A percentile compares a stretch with the other conserved stretches of the same genome.
Conservation (phyloP, 352 stramenopile genomes). For the Paralagenidium karlingii region DNA sequence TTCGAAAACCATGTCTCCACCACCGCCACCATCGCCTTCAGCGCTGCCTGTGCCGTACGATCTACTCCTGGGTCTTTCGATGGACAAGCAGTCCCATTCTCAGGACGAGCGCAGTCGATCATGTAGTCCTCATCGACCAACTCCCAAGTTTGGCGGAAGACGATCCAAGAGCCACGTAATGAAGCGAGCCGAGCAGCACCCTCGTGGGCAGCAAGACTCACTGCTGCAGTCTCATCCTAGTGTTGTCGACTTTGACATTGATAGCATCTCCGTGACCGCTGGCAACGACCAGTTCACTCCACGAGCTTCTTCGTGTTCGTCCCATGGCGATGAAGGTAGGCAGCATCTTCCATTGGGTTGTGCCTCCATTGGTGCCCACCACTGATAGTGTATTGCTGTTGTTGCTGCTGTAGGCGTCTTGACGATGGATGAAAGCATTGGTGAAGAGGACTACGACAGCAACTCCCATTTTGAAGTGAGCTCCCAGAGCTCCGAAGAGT, state of each 20-base stretch:
- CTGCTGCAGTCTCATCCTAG: slow-evolving; percentile 19
- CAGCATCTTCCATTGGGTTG: slow-evolving; percentile 1
- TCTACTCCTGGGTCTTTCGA: slow-evolving; percentile 55
- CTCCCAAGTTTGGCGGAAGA: neutral
- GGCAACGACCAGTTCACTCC: slow-evolving; percentile 43
- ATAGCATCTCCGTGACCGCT: slow-evolving; percentile 68
- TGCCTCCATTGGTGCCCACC: neutral
- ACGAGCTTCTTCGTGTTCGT: slow-evolving; percentile 61
- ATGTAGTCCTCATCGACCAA: neutral
- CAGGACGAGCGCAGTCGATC: neutral
- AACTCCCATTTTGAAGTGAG: slow-evolving; percentile 79
- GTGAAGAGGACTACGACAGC: no score
- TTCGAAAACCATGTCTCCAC: no score
- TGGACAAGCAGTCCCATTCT: slow-evolving; percentile 3
- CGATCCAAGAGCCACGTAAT: slow-evolving; percentile 2
- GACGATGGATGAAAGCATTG: slow-evolving; percentile 59
- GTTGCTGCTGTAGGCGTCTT: slow-evolving; percentile 36
- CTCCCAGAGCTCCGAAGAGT: slow-evolving; percentile 58
- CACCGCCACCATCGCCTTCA: no score
- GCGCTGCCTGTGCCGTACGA: no score
- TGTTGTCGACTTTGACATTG: slow-evolving; percentile 59
- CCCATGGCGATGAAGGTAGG: slow-evolving; percentile 57
- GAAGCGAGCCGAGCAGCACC: slow-evolving; percentile 10
- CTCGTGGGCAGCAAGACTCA: neutral
- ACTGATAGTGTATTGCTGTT: slow-evolving; percentile 4